Evolutionary conservation across 192 early-diverging fungal species (phyloP).

Genomic region (Mortierella alpina): DNA sequence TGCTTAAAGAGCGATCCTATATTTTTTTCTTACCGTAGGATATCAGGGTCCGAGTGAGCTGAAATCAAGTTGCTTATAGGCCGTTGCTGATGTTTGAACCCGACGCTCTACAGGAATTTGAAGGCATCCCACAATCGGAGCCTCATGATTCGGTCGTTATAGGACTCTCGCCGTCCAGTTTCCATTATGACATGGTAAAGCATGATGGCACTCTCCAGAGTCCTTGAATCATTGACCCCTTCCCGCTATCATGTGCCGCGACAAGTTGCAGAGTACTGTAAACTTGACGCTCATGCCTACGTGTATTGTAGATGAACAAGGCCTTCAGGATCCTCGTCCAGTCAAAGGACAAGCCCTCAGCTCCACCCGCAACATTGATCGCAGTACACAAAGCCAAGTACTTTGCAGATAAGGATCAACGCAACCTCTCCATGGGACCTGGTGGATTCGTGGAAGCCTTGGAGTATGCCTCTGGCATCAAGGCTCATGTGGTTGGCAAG

Average conservation of each 20-base stretch:
- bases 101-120: slow-evolving; percentile 79
- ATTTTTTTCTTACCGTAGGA: not conserved
- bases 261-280: too few relatives aligned
- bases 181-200: slow-evolving; percentile 74
- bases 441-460: slow-evolving; percentile 90
- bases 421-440: slow-evolving; percentile 81
- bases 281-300: too few relatives aligned
- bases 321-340: slow-evolving; percentile 77
- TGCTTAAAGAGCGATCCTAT: not conserved
- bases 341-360: slow-evolving; percentile 35
- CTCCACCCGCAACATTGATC: slow-evolving; percentile 65
- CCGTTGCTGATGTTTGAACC: slow-evolving; percentile 85
- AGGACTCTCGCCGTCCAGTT: slow-evolving; percentile 79
- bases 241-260: too few relatives aligned
- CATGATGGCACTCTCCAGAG: not conserved
- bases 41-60: too few relatives aligned
- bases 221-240: not conserved
- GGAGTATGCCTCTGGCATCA: slow-evolving; percentile 78
- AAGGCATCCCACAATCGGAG: slow-evolving; percentile 58
- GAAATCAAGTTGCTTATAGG: slow-evolving; percentile 36
- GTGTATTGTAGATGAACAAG: slow-evolving; percentile 67
- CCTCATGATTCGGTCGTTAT: slow-evolving; percentile 85
- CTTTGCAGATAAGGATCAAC: slow-evolving; percentile 66
- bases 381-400: slow-evolving; percentile 90
- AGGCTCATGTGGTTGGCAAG: slow-evolving; percentile 84